phyloP scores from a whole-genome alignment of 768 basidiomycete genomes.

The Lanmaoa rubissima region DNA sequence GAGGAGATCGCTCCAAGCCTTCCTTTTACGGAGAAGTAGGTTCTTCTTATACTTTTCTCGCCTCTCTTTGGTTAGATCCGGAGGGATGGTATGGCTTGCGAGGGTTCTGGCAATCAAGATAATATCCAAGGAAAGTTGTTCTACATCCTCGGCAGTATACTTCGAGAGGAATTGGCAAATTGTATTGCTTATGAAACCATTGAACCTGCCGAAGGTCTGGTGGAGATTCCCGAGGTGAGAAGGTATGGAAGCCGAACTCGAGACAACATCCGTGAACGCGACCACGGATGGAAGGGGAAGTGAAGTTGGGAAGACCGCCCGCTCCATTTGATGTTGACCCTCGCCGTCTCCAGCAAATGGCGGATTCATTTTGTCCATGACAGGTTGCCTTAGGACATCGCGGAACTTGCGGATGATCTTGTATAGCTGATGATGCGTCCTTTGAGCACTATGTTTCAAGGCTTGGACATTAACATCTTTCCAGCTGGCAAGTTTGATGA shows the following conservation, averaged over 20 bases:
- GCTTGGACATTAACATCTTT: conserved; percentile 96
- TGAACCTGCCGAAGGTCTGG: conserved; percentile 52
- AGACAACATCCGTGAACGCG: not conserved
- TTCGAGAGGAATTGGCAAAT: conserved; percentile 44
- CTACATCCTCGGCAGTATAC: conserved; percentile 42
- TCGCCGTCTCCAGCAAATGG: conserved; percentile 39
- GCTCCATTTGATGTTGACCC: conserved; percentile 14
- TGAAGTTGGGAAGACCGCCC: not conserved
- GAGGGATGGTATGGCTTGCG: conserved; percentile 43
- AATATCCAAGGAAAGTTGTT: conserved; percentile 59
- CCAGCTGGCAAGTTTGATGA: conserved; percentile 97
- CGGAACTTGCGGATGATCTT: conserved; percentile 89
- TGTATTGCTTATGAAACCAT: conserved; percentile 39
- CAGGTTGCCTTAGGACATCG: conserved; percentile 79
- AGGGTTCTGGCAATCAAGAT: conserved; percentile 62
- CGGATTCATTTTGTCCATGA: conserved; percentile 40
- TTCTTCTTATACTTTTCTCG: conserved; percentile 68
- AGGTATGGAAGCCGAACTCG: conserved; percentile 10
- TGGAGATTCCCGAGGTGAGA: conserved; percentile 48
- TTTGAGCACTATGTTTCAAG: conserved; percentile 85
- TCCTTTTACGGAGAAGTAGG: conserved; percentile 77
- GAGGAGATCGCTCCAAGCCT: conserved; percentile 87
- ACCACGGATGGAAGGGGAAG: not conserved
- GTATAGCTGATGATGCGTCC: conserved; percentile 88
- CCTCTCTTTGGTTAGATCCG: conserved; percentile 43